Evolutionary conservation across 441 rosid genomes (phyloP).

Genomic region (Manihot esculenta): DNA sequence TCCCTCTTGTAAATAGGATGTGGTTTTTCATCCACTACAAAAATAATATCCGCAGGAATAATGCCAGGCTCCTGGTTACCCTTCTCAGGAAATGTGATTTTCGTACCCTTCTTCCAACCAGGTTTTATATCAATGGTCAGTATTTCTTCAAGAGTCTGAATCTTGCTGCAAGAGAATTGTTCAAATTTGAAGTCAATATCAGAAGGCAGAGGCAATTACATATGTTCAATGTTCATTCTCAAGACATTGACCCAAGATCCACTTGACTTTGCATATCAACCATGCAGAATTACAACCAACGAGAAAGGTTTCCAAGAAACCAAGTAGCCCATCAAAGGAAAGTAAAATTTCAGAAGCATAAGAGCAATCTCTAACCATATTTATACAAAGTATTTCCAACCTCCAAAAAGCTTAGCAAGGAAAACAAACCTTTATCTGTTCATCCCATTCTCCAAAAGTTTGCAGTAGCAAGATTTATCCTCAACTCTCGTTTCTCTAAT

Average conservation of each 20-base stretch:
- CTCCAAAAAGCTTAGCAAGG: background rate
- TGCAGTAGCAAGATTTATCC: background rate
- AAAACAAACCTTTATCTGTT: background rate
- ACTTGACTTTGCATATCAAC: background rate
- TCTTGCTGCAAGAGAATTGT: constrained; percentile 46
- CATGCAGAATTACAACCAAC: background rate
- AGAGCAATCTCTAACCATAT: background rate
- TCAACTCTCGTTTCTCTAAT: background rate
- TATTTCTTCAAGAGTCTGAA: constrained; percentile 63
- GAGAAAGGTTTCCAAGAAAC: background rate
- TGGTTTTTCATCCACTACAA: constrained; percentile 81
- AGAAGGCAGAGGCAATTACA: constrained; percentile 2
- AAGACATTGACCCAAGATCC: background rate
- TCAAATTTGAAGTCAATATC: constrained; percentile 13
- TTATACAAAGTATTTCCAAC: background rate
- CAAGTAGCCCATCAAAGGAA: background rate
- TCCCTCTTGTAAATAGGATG: constrained; percentile 77
- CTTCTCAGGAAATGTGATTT: constrained; percentile 82
- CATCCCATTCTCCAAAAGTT: background rate
- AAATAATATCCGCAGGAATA: constrained; percentile 75
- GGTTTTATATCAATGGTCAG: constrained; percentile 81
- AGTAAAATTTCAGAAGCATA: background rate
- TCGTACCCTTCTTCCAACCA: constrained; percentile 97
- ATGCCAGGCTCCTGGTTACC: constrained; percentile 81
- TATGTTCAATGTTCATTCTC: background rate